Percentiles rank a stretch among this genome's conserved stretches.
phyloP scores from a whole-genome alignment of 805 yeast genomes.

The Blastobotrys parvus region DNA sequence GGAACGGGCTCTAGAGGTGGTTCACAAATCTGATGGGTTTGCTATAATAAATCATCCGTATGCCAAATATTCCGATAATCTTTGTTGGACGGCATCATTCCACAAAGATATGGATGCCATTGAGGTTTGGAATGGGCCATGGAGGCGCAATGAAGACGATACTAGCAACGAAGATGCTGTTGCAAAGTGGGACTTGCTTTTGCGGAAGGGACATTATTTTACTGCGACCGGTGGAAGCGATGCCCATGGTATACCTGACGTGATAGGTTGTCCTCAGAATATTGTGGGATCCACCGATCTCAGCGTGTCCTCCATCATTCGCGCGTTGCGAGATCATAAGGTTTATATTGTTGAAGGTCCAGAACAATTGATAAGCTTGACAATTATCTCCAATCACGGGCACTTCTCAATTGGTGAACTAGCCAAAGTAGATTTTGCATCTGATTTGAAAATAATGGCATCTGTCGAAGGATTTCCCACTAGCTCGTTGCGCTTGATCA shows the following conservation, averaged over 20 bases:
- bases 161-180: conserved; percentile 6
- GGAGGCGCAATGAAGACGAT: conserved; percentile 8
- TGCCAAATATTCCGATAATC: conserved; percentile 3
- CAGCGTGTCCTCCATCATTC: conserved; percentile 4
- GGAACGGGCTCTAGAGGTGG: conserved; percentile 4
- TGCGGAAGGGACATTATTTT: conserved; percentile 4
- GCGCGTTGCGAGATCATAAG: conserved; percentile 3
- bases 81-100: too few species aligned
- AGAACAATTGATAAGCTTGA: not conserved
- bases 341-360: conserved; percentile 6
- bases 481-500: too few species aligned
- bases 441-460: too few species aligned
- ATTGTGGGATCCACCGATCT: conserved; percentile 7
- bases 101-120: conserved; percentile 10
- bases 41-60: conserved; percentile 11
- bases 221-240: conserved; percentile 11
- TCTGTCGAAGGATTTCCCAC: too few species aligned
- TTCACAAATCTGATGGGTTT: conserved; percentile 7
- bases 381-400: too few species aligned
- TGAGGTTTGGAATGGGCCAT: conserved; percentile 13
- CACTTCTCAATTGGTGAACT: too few species aligned
- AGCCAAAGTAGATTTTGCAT: too few species aligned
- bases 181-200: conserved; percentile 7
- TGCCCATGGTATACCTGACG: conserved; percentile 5
- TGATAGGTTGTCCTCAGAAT: conserved; percentile 6